A percentile compares a stretch with the other conserved stretches of the same genome.
phyloP scores from a whole-genome alignment of 2,329 filamentous ascomycete species.

The Berkeleyomyces rouxiae region DNA sequence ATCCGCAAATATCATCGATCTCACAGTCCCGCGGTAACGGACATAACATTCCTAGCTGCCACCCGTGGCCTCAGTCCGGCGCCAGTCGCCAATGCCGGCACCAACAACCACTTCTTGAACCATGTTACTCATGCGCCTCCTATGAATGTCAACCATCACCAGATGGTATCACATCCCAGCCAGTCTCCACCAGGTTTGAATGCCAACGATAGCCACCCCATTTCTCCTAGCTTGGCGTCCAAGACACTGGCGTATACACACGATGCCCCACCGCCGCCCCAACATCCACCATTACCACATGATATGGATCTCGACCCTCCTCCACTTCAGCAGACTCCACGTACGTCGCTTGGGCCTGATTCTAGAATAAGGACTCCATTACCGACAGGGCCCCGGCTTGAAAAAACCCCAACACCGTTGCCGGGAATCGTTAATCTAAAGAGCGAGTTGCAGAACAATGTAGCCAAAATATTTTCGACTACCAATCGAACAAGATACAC shows the following conservation, averaged over 20 bases:
- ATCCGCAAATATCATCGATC: slow-evolving; percentile 36
- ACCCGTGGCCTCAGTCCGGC: slow-evolving; percentile 32
- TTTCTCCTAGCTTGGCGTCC: slow-evolving; percentile 1
- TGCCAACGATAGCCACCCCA: not conserved
- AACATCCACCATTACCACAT: slow-evolving; percentile 22
- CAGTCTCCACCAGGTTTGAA: not conserved
- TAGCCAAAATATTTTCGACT: slow-evolving; percentile 32
- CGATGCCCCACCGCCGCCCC: slow-evolving; percentile 18
- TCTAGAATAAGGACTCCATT: slow-evolving; percentile 38
- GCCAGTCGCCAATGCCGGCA: slow-evolving; percentile 19
- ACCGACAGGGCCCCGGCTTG: slow-evolving; percentile 37
- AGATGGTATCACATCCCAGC: not conserved
- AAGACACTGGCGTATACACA: slow-evolving; percentile 24
- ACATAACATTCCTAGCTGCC: slow-evolving; percentile 27
- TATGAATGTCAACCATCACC: not conserved
- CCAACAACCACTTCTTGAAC: not conserved
- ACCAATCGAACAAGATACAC: slow-evolving; percentile 36
- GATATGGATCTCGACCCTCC: slow-evolving; percentile 39
- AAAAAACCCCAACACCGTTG: slow-evolving; percentile 30
- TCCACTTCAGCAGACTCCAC: slow-evolving; percentile 22
- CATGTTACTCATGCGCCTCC: not conserved
- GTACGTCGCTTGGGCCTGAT: slow-evolving; percentile 28
- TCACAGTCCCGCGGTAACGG: slow-evolving; percentile 34
- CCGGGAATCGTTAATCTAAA: slow-evolving; percentile 35
- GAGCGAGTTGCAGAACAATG: slow-evolving; percentile 35